phyloP scores from a whole-genome alignment of 1,139 yeast genomes.

The Neolecta irregularis region DNA sequence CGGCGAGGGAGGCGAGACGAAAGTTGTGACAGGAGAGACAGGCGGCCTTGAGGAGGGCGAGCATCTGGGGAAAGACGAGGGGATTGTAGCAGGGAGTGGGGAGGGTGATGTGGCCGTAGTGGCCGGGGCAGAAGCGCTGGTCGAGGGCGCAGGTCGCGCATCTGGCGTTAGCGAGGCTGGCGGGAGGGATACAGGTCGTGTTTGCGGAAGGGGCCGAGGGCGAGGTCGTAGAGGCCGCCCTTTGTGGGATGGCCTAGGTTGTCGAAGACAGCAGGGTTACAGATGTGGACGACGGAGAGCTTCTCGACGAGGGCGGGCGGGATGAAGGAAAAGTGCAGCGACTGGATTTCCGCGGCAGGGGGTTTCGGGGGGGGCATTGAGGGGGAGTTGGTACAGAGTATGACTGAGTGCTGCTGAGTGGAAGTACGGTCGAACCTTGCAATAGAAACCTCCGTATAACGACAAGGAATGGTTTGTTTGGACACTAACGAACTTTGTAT shows the following conservation, averaged over 20 bases:
- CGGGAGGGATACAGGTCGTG: no score
- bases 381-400: background rate
- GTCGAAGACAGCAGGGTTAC: conserved; percentile 88
- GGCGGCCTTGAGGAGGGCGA: conserved; percentile 62
- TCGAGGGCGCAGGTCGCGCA: conserved; percentile 95
- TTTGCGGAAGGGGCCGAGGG: conserved; percentile 92
- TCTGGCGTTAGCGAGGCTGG: conserved; percentile 16
- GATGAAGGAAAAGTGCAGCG: conserved; percentile 84
- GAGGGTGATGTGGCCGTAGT: conserved; percentile 91
- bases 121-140: conserved; percentile 93
- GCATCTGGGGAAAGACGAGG: conserved; percentile 80
- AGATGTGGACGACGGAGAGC: conserved; percentile 84
- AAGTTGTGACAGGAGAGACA: conserved; percentile 87
- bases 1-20: conserved; percentile 50
- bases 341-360: conserved; percentile 80
- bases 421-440: no score
- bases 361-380: conserved; percentile 89
- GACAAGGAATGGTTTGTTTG: no score
- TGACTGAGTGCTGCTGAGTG: background rate
- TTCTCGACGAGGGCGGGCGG: conserved; percentile 68
- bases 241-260: conserved; percentile 88
- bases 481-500: no score
- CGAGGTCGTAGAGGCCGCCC: conserved; percentile 86
- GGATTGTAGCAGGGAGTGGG: conserved; percentile 95
- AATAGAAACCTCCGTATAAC: no score